These are phyloP conservation scores for Tricholoma sp. DNA, from an alignment of 768 basidiomycete genomes.

Conservation along the genomic window DNA sequence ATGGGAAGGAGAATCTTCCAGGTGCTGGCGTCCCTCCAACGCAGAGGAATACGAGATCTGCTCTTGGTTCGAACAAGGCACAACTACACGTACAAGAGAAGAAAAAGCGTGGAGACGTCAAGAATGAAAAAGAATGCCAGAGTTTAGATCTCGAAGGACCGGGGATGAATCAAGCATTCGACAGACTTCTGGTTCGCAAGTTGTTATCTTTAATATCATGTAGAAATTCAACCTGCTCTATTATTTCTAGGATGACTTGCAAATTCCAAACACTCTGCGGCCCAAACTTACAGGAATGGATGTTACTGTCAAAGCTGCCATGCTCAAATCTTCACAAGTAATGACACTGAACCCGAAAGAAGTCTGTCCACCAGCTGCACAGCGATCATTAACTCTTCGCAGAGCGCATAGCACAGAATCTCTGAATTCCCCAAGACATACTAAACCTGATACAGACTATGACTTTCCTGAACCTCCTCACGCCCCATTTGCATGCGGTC, in stretches of 20 bases:
- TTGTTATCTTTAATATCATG: background rate
- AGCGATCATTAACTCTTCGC: conserved; percentile 48
- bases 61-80: conserved; percentile 22
- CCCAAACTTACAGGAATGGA: conserved; percentile 82
- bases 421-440: conserved; percentile 48
- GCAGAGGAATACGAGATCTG: conserved; percentile 11
- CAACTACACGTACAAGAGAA: conserved; percentile 29
- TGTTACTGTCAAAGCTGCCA: conserved; percentile 81
- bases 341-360: conserved; percentile 37
- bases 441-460: conserved; percentile 31
- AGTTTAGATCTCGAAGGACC: conserved; percentile 19
- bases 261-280: conserved; percentile 75
- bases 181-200: conserved; percentile 66
- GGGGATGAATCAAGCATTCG: conserved; percentile 68
- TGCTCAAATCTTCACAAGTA: conserved; percentile 81
- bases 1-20: conserved; percentile 70
- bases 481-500: conserved; percentile 26
- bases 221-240: conserved; percentile 1
- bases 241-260: conserved; percentile 70
- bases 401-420: conserved; percentile 73
- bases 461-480: conserved; percentile 37
- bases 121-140: conserved; percentile 9
- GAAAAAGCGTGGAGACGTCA: conserved; percentile 32
- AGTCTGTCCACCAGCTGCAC: conserved; percentile 37
- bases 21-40: conserved; percentile 8